Conservation (phyloP, 192 early-diverging fungal genomes). For the Rhizophagus sp. region DNA sequence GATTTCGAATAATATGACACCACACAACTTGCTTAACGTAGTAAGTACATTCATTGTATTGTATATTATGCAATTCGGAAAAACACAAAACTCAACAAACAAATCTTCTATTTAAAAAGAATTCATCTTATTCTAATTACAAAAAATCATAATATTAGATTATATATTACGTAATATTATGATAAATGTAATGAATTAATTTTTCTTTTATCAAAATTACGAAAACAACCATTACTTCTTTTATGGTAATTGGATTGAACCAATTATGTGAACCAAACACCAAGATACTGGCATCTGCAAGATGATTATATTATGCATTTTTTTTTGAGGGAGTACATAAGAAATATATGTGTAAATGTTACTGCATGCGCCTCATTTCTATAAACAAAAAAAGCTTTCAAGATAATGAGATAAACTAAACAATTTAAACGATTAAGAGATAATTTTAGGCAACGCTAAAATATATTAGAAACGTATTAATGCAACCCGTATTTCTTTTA, state of each 20-base stretch:
- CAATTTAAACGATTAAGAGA: too few species aligned
- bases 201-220: too few species aligned
- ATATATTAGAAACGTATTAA: too few species aligned
- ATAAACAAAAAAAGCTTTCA: background rate
- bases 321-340: too few species aligned
- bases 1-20: background rate
- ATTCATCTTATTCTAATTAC: background rate
- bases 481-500: too few species aligned
- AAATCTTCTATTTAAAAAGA: background rate
- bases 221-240: too few species aligned
- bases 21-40: background rate
- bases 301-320: background rate
- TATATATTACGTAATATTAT: too few species aligned
- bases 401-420: background rate
- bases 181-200: too few species aligned
- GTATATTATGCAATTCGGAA: background rate
- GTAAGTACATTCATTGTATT: background rate
- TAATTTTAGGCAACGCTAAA: too few species aligned
- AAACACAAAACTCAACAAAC: background rate
- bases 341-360: background rate
- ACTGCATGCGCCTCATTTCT: background rate
- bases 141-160: background rate
- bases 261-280: background rate
- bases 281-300: background rate
- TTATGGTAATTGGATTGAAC: too few species aligned